Base-by-base conservation (phyloP, 1,139 yeast species). In the Suhomyces terraborum region DNA sequence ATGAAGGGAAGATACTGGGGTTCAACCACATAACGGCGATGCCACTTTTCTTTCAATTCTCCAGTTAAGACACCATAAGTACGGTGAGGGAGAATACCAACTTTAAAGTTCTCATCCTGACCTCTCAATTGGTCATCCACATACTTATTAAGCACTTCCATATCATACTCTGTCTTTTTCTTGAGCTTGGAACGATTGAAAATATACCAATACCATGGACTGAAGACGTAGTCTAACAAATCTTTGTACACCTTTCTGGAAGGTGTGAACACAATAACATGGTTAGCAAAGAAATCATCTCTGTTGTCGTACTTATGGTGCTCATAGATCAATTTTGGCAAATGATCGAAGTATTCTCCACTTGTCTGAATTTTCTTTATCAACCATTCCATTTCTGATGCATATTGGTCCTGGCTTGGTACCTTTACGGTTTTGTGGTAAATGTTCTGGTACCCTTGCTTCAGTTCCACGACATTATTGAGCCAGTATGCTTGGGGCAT, bases 31-130 rank as follows among this genome's bases (percentile, higher is more conserved):
- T 64, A 53, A 37, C 54, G 39, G 3, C 51, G 41, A 53, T 65
- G 67, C 30, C 52, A 49, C 32, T 41, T 24, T 40, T 67, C 67
- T 31, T 68, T 60, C 43, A 76, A 73, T 45, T 77, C 81, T 6
- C 80, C 80, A 0, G 79, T 67, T 17, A 75, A 54, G 4, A 75
- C 68, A 3, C 77, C 78, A 48, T 76, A 75, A 3, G 66, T 62
- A 19, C 64, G 54, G 51, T 75, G 80, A 3, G 80, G 79, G 25
- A 77, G 48, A 1, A 75, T 54, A 1, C 71, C 67, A 9, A 69
- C 50, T 33, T 62, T 57, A 6, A 69, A 18, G 3, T 12, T 12
- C 10, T 20, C n/a, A 56, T 48, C 44, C 18, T 38, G 47, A 17
- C 42, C 25, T 36, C 45, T 38, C 17, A 54, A 30, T 17, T 52